Conservation (phyloP, 1,139 yeast genomes). For the Kodamaea ohmeri region DNA sequence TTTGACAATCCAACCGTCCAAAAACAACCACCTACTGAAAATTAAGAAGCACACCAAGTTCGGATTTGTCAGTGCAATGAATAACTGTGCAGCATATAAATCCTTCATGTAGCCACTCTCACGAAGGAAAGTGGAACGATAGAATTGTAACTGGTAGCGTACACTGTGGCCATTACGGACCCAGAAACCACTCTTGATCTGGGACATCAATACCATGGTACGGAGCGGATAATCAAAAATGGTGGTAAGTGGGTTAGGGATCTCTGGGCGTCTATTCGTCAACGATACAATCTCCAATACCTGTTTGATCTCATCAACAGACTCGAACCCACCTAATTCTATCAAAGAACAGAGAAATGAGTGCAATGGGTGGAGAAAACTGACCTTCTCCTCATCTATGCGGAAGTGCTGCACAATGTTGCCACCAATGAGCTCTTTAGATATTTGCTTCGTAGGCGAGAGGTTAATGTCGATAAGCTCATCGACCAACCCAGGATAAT, state of each 20-base stretch:
- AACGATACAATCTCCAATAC: slow-evolving; percentile 11
- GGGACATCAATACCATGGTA: slow-evolving; percentile 58
- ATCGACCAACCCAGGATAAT: slow-evolving; percentile 29
- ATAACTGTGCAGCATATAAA: slow-evolving; percentile 66
- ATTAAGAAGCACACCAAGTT: slow-evolving; percentile 56
- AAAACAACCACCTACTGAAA: slow-evolving; percentile 68
- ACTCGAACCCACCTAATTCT: slow-evolving; percentile 45
- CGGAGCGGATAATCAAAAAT: slow-evolving; percentile 75
- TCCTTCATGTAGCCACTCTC: slow-evolving; percentile 83
- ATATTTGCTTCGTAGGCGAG: slow-evolving; percentile 15
- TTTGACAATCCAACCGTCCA: slow-evolving; percentile 45
- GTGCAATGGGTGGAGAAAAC: slow-evolving; percentile 80
- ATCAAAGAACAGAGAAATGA: slow-evolving; percentile 70
- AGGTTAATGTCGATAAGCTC: slow-evolving; percentile 31
- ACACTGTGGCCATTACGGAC: slow-evolving; percentile 65
- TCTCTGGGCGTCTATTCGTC: slow-evolving; percentile 11
- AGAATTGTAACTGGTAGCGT: slow-evolving; percentile 74
- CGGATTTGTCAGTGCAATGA: slow-evolving; percentile 58
- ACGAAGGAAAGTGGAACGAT: slow-evolving; percentile 76
- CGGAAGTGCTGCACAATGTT: slow-evolving; percentile 23
- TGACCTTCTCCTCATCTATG: slow-evolving; percentile 46
- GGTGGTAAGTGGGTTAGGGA: slow-evolving; percentile 26
- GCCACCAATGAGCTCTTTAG: slow-evolving; percentile 26
- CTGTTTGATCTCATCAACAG: slow-evolving; percentile 23
- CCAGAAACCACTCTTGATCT: slow-evolving; percentile 59